Evolutionary conservation across 2,329 filamentous ascomycete species (phyloP), one percentile per base, ranked within the genome.

Genomic region (Hymenoscyphus fructigenus): DNA sequence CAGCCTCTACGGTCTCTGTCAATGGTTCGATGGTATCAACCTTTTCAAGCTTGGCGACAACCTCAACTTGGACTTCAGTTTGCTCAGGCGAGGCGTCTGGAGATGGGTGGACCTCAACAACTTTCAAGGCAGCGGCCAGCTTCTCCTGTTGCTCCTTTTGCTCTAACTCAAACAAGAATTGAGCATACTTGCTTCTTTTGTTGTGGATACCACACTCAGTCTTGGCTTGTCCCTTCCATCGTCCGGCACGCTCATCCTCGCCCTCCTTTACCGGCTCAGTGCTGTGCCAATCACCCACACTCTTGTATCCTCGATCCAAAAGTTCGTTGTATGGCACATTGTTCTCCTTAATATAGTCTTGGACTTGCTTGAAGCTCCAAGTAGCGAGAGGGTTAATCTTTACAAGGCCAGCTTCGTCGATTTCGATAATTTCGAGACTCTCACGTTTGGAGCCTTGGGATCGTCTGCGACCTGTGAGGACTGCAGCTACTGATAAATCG

Each of bases 161-260:
- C 60, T 75, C 75, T 67, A 69, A 66, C 62, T 75, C 74, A 26
- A 63, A 61, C 62, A 76, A 60, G 60, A 90, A 97, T 79, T 93
- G 88, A 12, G 93, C 91, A 75, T 98, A 99, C 72, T 93, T 89
- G 65, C 92, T 96, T 78, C 93, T 90, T 80, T 95, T 96, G 84
- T 98, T 98, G 86, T 99, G 95, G 76, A 99, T 98, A 58, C 95
- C 95, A 78, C 95, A 99, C 82, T 99, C 95, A 17, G 93, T 96
- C 89, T 99, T 99, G 74, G 85, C 82, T 78, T 93, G 91, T 67
- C 95, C 95, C 85, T 97, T 97, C 95, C 95, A 99, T 71, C 95
- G 89, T 65, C 95, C 95, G 9, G 95, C 91, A 60, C 95, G 90
- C 86, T 99, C 95, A 74, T 98, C 95, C 80, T 99, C 95, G 70